Evolutionary conservation across 768 basidiomycete species (phyloP).

Genomic region (Russula foetens): DNA sequence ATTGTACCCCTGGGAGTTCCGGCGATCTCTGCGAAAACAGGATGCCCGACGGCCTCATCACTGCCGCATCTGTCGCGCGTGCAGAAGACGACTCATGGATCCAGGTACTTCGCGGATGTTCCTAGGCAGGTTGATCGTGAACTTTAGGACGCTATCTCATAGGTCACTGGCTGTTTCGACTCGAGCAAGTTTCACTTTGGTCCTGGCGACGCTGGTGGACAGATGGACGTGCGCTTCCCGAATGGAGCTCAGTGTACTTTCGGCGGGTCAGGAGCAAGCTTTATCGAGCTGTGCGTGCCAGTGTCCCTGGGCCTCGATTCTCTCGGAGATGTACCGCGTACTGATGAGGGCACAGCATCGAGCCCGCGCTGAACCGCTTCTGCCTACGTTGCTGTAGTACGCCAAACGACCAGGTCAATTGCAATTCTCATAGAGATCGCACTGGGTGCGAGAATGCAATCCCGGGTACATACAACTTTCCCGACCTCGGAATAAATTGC

Average conservation of each 20-base stretch:
- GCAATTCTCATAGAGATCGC: conserved; percentile 44
- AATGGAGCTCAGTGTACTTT: conserved; percentile 47
- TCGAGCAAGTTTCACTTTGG: conserved; percentile 26
- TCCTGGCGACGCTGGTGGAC: conserved; percentile 36
- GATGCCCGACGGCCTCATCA: conserved; percentile 32
- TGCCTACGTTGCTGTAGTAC: conserved; percentile 41
- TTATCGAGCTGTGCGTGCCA: conserved; percentile 39
- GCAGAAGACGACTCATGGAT: conserved; percentile 33
- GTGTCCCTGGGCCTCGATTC: neutral
- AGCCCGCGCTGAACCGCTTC: conserved; percentile 38
- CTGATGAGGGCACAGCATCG: conserved; percentile 30
- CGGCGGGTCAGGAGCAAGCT: conserved; percentile 44
- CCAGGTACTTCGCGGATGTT: conserved; percentile 26
- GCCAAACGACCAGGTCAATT: conserved; percentile 37
- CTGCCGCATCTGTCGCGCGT: conserved; percentile 28
- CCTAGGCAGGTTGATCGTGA: neutral
- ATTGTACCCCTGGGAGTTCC: conserved; percentile 27
- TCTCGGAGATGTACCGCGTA: neutral
- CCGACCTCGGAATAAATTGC: conserved; percentile 28
- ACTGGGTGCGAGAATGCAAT: conserved; percentile 36
- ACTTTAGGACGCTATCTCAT: neutral
- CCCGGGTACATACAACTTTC: conserved; percentile 41
- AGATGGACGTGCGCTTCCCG: conserved; percentile 43
- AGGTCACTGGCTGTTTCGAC: conserved; percentile 37
- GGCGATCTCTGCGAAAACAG: conserved; percentile 24